Evolutionary conservation across 371 early-diverging fungal genomes (phyloP).

Genomic region (Mucor saturninus): DNA sequence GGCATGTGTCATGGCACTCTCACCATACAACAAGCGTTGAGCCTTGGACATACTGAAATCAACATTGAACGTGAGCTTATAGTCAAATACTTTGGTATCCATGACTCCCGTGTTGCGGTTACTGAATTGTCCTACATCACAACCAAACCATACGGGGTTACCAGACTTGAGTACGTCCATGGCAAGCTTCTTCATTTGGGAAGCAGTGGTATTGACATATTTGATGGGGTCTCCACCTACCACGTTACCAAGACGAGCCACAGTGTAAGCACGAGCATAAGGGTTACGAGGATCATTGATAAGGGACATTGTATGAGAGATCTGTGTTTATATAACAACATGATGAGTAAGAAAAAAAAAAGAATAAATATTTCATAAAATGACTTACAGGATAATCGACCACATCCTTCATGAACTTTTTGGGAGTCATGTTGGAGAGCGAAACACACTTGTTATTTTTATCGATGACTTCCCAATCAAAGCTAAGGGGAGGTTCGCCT

Average conservation of each 20-base stretch:
- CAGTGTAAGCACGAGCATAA: slow-evolving; percentile 68
- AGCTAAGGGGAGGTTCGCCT: slow-evolving; percentile 76
- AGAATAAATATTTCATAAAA: not conserved
- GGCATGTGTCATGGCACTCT: slow-evolving; percentile 83
- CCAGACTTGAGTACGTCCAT: slow-evolving; percentile 64
- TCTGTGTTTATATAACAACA: slow-evolving; percentile 34
- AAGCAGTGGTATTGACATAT: slow-evolving; percentile 69
- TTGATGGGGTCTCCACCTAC: slow-evolving; percentile 69
- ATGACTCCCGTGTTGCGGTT: slow-evolving; percentile 59
- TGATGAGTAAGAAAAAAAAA: not conserved
- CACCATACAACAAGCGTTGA: slow-evolving; percentile 75
- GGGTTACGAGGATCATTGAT: slow-evolving; percentile 82
- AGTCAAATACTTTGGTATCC: slow-evolving; percentile 73
- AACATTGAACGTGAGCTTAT: slow-evolving; percentile 71
- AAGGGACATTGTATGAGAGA: slow-evolving; percentile 69
- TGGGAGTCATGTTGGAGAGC: slow-evolving; percentile 64
- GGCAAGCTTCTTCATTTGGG: slow-evolving; percentile 66
- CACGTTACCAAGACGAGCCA: slow-evolving; percentile 78
- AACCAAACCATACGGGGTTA: slow-evolving; percentile 84
- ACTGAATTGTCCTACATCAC: slow-evolving; percentile 69
- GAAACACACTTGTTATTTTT: slow-evolving; percentile 71
- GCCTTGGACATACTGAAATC: slow-evolving; percentile 70
- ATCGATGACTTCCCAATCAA: slow-evolving; percentile 75
- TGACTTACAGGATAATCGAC: slow-evolving; percentile 64
- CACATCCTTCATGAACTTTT: slow-evolving; percentile 66